Conservation (phyloP, 495 filamentous ascomycete species). For the Niebla homalea region DNA sequence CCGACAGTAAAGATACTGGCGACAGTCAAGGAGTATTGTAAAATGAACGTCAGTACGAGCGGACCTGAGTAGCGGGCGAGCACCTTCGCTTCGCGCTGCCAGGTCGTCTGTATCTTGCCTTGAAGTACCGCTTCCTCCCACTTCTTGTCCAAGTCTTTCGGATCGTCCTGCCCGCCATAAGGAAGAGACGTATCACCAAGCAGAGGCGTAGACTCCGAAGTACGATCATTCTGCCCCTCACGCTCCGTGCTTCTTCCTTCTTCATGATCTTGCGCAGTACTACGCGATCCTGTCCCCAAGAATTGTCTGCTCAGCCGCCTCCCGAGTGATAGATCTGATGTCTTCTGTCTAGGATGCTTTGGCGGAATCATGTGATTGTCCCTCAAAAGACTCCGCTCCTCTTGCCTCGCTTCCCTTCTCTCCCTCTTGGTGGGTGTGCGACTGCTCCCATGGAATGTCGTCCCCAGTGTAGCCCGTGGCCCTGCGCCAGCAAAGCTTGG, state of each 20-base stretch:
- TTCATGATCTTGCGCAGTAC: not conserved
- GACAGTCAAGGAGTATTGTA: slow-evolving; percentile 63
- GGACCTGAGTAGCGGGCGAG: slow-evolving; percentile 49
- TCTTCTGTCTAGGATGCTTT: slow-evolving; percentile 45
- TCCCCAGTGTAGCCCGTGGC: slow-evolving; percentile 34
- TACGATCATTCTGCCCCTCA: not conserved
- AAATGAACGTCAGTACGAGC: slow-evolving; percentile 56
- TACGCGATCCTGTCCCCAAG: not conserved
- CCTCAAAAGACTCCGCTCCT: slow-evolving; percentile 61
- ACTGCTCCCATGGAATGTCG: slow-evolving; percentile 3
- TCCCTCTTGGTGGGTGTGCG: slow-evolving; percentile 41
- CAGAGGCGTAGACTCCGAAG: slow-evolving; percentile 40
- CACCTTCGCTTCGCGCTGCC: slow-evolving; percentile 66
- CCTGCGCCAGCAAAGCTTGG: slow-evolving; percentile 53
- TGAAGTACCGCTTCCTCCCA: slow-evolving; percentile 70
- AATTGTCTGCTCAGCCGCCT: slow-evolving; percentile 6
- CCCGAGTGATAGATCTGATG: slow-evolving; percentile 19
- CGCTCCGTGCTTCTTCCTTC: not conserved
- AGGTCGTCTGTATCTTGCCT: slow-evolving; percentile 67
- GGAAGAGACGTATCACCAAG: slow-evolving; percentile 23
- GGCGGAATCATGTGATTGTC: slow-evolving; percentile 65
- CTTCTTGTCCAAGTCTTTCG: slow-evolving; percentile 32
- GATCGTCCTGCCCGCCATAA: slow-evolving; percentile 26
- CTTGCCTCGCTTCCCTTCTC: slow-evolving; percentile 46
- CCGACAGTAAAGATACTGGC: slow-evolving; percentile 57